Evolutionary conservation across 2,329 filamentous ascomycete genomes (phyloP).

Genomic region (Colletotrichum orchidophilum): DNA sequence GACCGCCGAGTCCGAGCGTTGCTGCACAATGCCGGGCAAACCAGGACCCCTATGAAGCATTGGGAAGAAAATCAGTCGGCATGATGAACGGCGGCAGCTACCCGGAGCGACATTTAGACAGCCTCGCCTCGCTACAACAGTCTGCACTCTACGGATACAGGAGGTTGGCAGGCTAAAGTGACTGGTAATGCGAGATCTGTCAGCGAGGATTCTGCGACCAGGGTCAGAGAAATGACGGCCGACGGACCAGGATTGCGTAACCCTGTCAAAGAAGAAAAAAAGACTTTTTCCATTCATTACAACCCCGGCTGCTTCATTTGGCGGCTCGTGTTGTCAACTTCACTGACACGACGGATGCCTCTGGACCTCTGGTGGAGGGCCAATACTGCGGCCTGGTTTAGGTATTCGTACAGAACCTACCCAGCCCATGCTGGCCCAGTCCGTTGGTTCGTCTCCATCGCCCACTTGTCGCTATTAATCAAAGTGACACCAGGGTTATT

Average conservation of each 20-base stretch:
- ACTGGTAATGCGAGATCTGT: not conserved
- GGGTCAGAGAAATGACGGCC: constrained; percentile 9
- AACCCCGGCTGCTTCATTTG: constrained; percentile 30
- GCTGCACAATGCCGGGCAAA: not conserved
- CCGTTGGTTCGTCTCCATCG: constrained; percentile 25
- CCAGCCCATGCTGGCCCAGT: constrained; percentile 24
- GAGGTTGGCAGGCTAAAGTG: not conserved
- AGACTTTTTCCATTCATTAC: constrained; percentile 18
- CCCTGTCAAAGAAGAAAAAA: not conserved
- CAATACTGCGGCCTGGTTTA: constrained; percentile 9
- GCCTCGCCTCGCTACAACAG: not conserved
- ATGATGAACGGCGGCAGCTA: not conserved
- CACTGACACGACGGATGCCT: constrained; percentile 29
- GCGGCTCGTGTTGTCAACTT: constrained; percentile 28
- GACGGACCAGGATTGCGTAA: constrained; percentile 5
- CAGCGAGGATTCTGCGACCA: not conserved
- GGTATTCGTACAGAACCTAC: not conserved
- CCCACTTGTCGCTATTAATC: constrained; percentile 29
- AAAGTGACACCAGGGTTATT: constrained; percentile 31
- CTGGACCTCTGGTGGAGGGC: constrained; percentile 29
- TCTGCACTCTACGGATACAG: not conserved
- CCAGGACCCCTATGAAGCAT: not conserved
- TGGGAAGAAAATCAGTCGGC: not conserved
- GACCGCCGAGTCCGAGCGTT: constrained; percentile 22
- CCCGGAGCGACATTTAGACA: not conserved